phyloP scores from a whole-genome alignment of 192 early-diverging fungal species.

The Podila verticillata region DNA sequence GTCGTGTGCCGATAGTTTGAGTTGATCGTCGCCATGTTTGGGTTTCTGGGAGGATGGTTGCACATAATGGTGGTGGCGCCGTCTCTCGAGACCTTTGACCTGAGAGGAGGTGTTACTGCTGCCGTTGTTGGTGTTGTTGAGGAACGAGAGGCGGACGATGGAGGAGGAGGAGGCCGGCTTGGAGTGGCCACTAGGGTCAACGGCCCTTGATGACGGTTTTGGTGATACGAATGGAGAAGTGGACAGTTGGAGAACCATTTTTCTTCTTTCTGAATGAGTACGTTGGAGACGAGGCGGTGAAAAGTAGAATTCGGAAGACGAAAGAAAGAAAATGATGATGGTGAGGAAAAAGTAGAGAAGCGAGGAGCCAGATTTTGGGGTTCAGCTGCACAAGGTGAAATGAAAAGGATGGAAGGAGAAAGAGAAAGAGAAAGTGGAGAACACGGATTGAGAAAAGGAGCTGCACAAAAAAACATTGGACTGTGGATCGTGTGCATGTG shows the following conservation, averaged over 20 bases:
- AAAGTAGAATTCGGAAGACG: not conserved
- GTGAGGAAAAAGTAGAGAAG: not conserved
- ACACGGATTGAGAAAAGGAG: not conserved
- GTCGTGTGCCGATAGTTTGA: not conserved
- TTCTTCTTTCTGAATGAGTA: not conserved
- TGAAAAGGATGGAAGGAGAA: not conserved
- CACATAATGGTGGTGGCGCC: not conserved
- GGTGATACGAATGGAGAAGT: constrained; percentile 15
- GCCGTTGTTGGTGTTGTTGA: constrained; percentile 6
- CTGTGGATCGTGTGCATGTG: not conserved
- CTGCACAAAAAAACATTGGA: not conserved
- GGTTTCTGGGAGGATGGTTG: too few relatives aligned
- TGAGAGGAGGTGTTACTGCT: not conserved
- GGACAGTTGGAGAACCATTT: constrained; percentile 28
- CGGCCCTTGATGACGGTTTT: not conserved
- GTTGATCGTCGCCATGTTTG: too few relatives aligned
- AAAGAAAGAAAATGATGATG: not conserved
- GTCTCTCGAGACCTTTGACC: not conserved
- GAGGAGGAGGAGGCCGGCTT: not conserved
- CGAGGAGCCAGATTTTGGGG: too few relatives aligned
- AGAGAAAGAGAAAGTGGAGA: not conserved
- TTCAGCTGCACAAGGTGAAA: not conserved
- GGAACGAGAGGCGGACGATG: constrained; percentile 20
- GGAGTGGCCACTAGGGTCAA: not conserved
- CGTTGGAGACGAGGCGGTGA: not conserved